phyloP scores from a whole-genome alignment of 768 basidiomycete genomes.

The Boletus sp. region DNA sequence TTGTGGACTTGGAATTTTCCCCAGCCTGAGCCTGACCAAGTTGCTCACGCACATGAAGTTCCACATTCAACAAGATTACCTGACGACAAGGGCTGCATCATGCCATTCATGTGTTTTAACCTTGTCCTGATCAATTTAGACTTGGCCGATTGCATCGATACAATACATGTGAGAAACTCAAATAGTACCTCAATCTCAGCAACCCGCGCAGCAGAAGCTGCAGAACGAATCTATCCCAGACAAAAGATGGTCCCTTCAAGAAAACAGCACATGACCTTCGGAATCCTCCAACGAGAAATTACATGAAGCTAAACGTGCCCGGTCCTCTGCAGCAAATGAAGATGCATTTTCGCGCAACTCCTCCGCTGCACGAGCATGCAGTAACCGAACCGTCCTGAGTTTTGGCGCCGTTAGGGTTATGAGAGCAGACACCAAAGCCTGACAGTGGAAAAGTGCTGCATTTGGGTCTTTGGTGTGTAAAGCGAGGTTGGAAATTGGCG shows the following conservation, averaged over 20 bases:
- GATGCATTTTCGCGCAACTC: conserved; percentile 13
- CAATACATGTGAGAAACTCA: neutral
- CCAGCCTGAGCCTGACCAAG: too few relatives aligned
- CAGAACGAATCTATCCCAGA: neutral
- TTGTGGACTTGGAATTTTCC: too few relatives aligned
- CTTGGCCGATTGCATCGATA: neutral
- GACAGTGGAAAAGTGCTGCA: conserved; percentile 13
- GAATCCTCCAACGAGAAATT: conserved; percentile 24
- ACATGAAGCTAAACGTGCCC: conserved; percentile 3
- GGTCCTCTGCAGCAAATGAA: conserved; percentile 9
- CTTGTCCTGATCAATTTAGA: too few relatives aligned
- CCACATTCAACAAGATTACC: neutral
- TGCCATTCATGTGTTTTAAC: too few relatives aligned
- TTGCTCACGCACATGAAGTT: neutral
- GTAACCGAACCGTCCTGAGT: conserved; percentile 19
- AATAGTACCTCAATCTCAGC: neutral
- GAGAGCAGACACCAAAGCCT: conserved; percentile 23
- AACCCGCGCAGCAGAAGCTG: neutral
- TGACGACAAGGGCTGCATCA: neutral
- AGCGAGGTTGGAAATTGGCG: conserved; percentile 26
- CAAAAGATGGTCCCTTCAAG: neutral
- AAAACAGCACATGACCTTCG: conserved; percentile 17
- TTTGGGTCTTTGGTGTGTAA: conserved; percentile 20
- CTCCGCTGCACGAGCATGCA: conserved; percentile 14
- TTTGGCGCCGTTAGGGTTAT: conserved; percentile 20